phyloP scores from a whole-genome alignment of 2,329 filamentous ascomycete genomes.

The Trichoderma hamatum region DNA sequence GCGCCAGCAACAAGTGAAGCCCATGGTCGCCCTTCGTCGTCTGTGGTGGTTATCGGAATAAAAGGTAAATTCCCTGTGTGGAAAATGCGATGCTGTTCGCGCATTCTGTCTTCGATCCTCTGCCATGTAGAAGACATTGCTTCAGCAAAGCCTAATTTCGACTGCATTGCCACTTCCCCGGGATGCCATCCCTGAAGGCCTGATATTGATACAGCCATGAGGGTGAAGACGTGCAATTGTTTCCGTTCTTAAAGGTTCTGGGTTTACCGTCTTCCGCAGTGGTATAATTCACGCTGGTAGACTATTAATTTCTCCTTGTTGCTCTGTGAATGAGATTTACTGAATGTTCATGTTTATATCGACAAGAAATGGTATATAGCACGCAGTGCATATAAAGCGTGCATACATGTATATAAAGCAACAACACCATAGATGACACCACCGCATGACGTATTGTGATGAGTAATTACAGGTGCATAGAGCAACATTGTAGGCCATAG shows the following conservation, averaged over 20 bases:
- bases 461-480: not conserved
- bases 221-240: not conserved
- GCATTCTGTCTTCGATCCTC: slow-evolving; percentile 15
- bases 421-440: not conserved
- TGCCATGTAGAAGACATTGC: slow-evolving; percentile 6
- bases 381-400: not conserved
- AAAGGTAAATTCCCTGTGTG: slow-evolving; percentile 21
- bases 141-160: slow-evolving; percentile 20
- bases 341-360: not conserved
- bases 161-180: slow-evolving; percentile 18
- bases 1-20: slow-evolving; percentile 20
- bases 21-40: slow-evolving; percentile 25
- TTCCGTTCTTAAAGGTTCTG: not conserved
- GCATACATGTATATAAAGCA: not conserved
- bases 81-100: slow-evolving; percentile 26
- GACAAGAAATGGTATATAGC: not conserved
- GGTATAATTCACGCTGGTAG: not conserved
- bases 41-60: slow-evolving; percentile 20
- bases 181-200: slow-evolving; percentile 25
- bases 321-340: not conserved
- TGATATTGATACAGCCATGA: slow-evolving; percentile 6
- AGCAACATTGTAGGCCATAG: not conserved
- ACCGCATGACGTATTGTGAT: slow-evolving; percentile 1
- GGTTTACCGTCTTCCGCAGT: not conserved
- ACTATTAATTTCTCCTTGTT: not conserved